A percentile compares a stretch with the other conserved stretches of the same genome.
These are phyloP conservation scores for Irpex sp. DNA, from an alignment of 1,284 basidiomycete genomes.

Conservation along the genomic window DNA sequence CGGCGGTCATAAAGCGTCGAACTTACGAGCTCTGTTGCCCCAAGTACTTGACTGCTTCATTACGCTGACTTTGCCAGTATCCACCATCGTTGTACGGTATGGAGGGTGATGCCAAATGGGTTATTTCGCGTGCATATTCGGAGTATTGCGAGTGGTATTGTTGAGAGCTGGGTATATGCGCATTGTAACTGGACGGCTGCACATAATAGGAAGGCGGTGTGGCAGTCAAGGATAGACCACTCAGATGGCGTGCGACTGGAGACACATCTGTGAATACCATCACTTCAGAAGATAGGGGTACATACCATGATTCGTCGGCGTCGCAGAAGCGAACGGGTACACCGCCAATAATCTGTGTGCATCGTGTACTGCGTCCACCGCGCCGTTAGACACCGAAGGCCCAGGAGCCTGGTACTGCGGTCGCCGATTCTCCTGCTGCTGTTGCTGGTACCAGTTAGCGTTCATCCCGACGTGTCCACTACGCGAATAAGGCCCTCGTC, in stretches of 20 bases:
- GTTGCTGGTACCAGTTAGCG: slow-evolving; percentile 6
- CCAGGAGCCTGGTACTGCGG: background rate
- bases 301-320: slow-evolving; percentile 62
- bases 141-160: slow-evolving; percentile 42
- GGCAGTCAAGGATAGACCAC: slow-evolving; percentile 48
- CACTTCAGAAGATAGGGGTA: slow-evolving; percentile 6
- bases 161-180: slow-evolving; percentile 31
- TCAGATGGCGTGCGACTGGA: slow-evolving; percentile 59
- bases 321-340: slow-evolving; percentile 66
- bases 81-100: slow-evolving; percentile 33
- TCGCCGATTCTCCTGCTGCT: slow-evolving; percentile 7
- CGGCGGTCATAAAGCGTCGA: background rate
- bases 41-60: slow-evolving; percentile 46
- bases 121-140: slow-evolving; percentile 50
- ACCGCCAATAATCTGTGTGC: slow-evolving; percentile 55
- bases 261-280: slow-evolving; percentile 10
- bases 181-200: slow-evolving; percentile 43
- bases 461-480: background rate
- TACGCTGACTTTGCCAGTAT: slow-evolving; percentile 51
- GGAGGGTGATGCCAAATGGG: slow-evolving; percentile 40
- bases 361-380: slow-evolving; percentile 46
- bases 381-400: slow-evolving; percentile 4
- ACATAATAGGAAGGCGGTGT: slow-evolving; percentile 51
- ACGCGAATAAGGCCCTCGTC: background rate
- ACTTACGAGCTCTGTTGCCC: slow-evolving; percentile 37